Evolutionary conservation across 2,329 filamentous ascomycete species (phyloP).

Genomic region (Boeremia exigua): DNA sequence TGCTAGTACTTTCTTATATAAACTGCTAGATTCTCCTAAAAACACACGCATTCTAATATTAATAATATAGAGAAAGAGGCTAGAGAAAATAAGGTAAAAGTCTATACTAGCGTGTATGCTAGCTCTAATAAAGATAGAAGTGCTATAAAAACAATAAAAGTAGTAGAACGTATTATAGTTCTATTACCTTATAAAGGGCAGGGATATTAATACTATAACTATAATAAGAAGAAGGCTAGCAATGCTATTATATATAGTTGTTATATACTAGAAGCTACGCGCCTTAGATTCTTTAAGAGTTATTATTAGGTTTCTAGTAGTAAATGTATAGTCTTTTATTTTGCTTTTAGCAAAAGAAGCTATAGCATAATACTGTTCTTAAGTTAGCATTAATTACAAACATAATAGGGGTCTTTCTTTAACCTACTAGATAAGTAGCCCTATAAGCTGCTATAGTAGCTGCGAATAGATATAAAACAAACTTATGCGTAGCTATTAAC

Average conservation of each 20-base stretch:
- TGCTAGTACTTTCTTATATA: not conserved
- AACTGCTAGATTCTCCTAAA: not conserved
- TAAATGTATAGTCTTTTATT: not conserved
- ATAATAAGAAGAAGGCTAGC: not conserved
- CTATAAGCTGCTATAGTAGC: not conserved
- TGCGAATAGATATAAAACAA: not conserved
- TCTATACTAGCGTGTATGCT: constrained; percentile 3
- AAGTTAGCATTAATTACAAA: not conserved
- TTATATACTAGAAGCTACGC: not conserved
- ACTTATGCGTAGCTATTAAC: not conserved
- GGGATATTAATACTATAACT: not conserved
- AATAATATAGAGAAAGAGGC: not conserved
- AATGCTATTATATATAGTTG: constrained; percentile 1
- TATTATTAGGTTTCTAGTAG: constrained; percentile 2
- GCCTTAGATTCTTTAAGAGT: not conserved
- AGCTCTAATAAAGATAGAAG: constrained; percentile 1
- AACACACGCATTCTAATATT: not conserved
- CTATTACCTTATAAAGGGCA: not conserved
- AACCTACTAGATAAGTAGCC: not conserved
- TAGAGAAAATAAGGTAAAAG: not conserved
- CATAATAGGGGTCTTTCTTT: no score
- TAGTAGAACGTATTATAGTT: constrained; percentile 4
- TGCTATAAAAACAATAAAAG: not conserved
- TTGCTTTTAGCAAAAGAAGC: not conserved
- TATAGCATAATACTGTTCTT: not conserved